Base-by-base conservation (phyloP, 768 basidiomycete genomes). In the Butyriboletus loyo region DNA sequence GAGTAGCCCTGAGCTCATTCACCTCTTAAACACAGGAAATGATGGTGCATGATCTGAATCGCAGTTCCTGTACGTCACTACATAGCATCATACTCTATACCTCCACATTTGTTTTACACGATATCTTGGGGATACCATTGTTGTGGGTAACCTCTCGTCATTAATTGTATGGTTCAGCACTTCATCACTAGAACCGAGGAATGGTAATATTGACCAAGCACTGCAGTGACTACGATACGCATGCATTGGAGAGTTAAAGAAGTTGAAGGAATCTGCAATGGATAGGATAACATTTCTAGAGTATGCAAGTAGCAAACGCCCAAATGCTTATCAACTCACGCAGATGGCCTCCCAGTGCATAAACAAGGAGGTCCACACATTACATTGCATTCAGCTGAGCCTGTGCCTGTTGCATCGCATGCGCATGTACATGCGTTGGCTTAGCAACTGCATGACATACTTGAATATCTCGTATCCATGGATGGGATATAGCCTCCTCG, bases 391-490 rank as follows among this genome's bases (percentile, higher is more conserved):
- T 50, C 45, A 74, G 50, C 63, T 84, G 79, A 32, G 77, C 74
- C 65, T 73, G 72, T 32, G 78, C 78, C 72, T 85, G 76, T 55
- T 83, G 78, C 67, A 79, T 75, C 38, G 85, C 85, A 70, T 78
- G 74, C 21, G 80, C 81, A 70, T 92, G 90, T 40, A 89, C 77
- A 71, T 92, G 90, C 31, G 74, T 77, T 54, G 90, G 84, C 54
- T 79, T 75, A 53, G 73, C 63, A 38, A 78, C 81, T 48, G 79
- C 75, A 70, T 87, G 80, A 69, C 93, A 97, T 14, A 95, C 83
- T 73, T 94, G 88, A 57, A 97, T 89, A 28, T 76, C 68, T 71
- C 81, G 72, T 48, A 96, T 73, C 94, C 94, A 98, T 53, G 83
- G 60, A 60, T 94, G 83, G 57, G 75, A 76, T 54, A 94, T 74